Evolutionary conservation across 2,329 filamentous ascomycete species (phyloP), one percentile per base, ranked within the genome.

Genomic region (Dryadomyces quercivorus): DNA sequence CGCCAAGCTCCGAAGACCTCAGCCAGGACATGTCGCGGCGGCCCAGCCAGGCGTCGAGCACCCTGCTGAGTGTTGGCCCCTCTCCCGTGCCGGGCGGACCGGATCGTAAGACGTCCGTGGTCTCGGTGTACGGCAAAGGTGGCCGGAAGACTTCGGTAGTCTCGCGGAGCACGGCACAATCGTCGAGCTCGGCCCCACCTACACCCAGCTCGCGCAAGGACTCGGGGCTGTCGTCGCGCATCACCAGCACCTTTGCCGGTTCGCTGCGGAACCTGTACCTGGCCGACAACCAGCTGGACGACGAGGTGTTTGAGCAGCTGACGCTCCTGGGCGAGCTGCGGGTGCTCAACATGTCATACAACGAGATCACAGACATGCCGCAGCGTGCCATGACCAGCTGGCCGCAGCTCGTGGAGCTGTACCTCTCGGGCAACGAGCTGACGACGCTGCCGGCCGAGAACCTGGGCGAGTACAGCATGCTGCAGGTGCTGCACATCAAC

Each of bases 401-500:
- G 90, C 86, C 87, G 40, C 84, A 93, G 63, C 78, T 98, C 16
- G 84, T 88, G 0, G 93, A 98, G 69, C 75, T 98, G 15, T 97
- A 97, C 63, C 75, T 98, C 3, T 97, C 93, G 2, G 92, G 93
- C 31, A 98, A 98, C 63, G 90, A 95, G 62, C 74, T 98, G 54
- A 94, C 90, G 0, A 92, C 86, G 15, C 72, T 98, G 43, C 93
- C 93, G 2, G 88, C 90, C 0, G 93, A 98, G 68, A 93, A 98
- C 63, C 75, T 98, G 48, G 92, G 95, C 68, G 89, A 96, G 64
- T 85, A 86, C 57, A 90, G 87, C 63, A 81, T 88, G 52, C 76
- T 98, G 43, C 91, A 93, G 66, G 83, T 94, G 5, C 78, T 98
- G 7, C 90, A 97, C 66, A 88, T 98, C 71, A 98, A 98, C 71